Evolutionary conservation across 345 rosid genomes (phyloP), one percentile per base, ranked within the genome.

Genomic region (Citrus maxima): DNA sequence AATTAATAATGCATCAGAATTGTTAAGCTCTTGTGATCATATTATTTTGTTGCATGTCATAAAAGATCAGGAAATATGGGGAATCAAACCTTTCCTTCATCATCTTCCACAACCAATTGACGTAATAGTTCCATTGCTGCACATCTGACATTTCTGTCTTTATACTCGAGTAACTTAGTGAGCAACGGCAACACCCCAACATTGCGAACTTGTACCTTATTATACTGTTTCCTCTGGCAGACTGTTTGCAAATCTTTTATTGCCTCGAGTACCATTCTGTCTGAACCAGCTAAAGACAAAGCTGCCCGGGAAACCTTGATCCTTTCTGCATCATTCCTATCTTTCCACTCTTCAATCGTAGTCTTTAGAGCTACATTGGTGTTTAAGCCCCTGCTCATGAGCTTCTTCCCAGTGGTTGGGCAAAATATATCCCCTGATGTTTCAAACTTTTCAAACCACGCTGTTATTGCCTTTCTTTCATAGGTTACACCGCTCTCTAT

Each of bases 291-390:
- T 49, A 90, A 84, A 54, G 92, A 80, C 80, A 95, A 85, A 14
- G 98, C 95, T 63, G 94, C 85, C 40, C 87, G 84, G n/a, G 87
- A 90, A 80, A 78, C 87, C 84, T 92, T 92, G 87, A 95, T 92
- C 80, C 86, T 89, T 55, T 87, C 89, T 27, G 77, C 83, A 75
- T 92, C 98, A 59, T 95, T 92, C 83, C 98, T 84, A 49, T 87
- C 94, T 79, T 79, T 88, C 98, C 98, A 95, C 78, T 93, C 92
- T 80, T 88, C 87, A 66, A 95, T 93, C 19, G 88, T 92, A 70
- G 88, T 89, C 90, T 87, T 90, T 65, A 95, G 81, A 66, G 94
- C 90, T 24, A 86, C 32, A 74, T 92, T 92, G 25, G 82, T 40
- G 78, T 77, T 90, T 80, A 95, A 74, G 42, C 21, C 79, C 61